A percentile compares a stretch with the other conserved stretches of the same genome.
Conservation (phyloP, 2,329 filamentous ascomycete species). For the Ophiocordyceps unilateralis region DNA sequence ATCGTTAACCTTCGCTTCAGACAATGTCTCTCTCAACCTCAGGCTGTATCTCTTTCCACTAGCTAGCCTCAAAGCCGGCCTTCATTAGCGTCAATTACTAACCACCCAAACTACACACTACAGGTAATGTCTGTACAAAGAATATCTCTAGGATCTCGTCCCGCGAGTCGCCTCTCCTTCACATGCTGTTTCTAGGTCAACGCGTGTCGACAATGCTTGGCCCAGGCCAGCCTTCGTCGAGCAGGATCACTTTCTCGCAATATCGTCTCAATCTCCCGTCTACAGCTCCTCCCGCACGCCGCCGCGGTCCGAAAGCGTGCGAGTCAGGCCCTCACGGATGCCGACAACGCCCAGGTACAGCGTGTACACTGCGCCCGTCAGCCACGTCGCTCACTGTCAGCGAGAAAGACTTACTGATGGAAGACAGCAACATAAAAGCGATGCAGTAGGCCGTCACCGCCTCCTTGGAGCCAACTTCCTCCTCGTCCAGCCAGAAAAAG, state of each 20-base stretch:
- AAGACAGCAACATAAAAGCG: constrained; percentile 25
- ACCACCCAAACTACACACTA: too few relatives aligned
- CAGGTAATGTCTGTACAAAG: too few relatives aligned
- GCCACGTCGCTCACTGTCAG: background rate
- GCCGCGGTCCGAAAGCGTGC: constrained; percentile 6
- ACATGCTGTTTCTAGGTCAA: background rate
- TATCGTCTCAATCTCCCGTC: background rate
- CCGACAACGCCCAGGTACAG: constrained; percentile 31
- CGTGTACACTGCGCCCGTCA: constrained; percentile 21
- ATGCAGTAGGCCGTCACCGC: constrained; percentile 25
- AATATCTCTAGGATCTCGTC: too few relatives aligned
- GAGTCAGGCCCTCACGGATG: constrained; percentile 25
- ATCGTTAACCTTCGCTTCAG: too few relatives aligned
- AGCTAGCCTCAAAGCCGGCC: too few relatives aligned
- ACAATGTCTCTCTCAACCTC: too few relatives aligned
- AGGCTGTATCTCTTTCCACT: too few relatives aligned
- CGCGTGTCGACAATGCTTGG: background rate
- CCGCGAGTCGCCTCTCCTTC: too few relatives aligned
- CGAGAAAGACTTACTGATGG: constrained; percentile 22
- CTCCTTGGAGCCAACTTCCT: constrained; percentile 23
- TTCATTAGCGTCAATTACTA: too few relatives aligned
- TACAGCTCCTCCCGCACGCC: constrained; percentile 3
- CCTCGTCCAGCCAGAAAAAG: constrained; percentile 34
- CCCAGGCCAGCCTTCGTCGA: background rate
- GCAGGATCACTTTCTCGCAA: background rate